Evolutionary conservation across 345 rosid genomes (phyloP), one percentile per base, ranked within the genome.

Genomic region (Camelina laxa): DNA sequence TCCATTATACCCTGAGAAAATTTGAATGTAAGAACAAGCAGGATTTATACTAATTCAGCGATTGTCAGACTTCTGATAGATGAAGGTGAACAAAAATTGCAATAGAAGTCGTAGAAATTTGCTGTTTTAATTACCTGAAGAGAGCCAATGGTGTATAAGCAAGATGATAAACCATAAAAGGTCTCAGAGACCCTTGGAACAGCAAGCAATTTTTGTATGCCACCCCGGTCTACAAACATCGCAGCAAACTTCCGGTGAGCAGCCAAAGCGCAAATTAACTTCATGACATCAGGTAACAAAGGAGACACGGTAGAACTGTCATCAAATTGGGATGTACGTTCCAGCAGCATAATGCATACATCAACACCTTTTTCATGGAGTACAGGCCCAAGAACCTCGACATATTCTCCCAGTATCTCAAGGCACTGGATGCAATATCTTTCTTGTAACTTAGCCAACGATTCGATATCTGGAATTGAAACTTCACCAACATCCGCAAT

Each of bases 191-290:
- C 84, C 80, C 93, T 89, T 54, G 99, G 97, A 22, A 90, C 85
- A 75, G 91, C 85, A 62, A 95, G 97, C 83, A 95, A 84, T 73
- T 92, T 95, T 77, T 90, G 97, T 81, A 92, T 83, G 80, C 99
- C 99, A 82, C 96, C 87, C 4, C 97, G 87, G 80, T 95, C 99
- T 66, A 95, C 99, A 87, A 92, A 95, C 74, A 95, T 83, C 6
- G 99, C 96, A 75, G 99, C 97, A 80, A 95, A 95, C 84, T 95
- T 95, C 72, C 96, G 85, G 74, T 92, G 97, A 45, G 99, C 96
- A 75, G 97, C 99, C 84, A 95, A 87, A 64, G 99, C 93, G 76
- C 99, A 91, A 67, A 95, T 92, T 63, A 95, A 88, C 87, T 95
- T 95, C 97, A 90, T 90, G 75, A 95, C 97, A 86, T 90, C 93